Evolutionary conservation across 768 basidiomycete species (phyloP), one percentile per base, ranked within the genome.

Genomic region (Gymnopilus dilepis): DNA sequence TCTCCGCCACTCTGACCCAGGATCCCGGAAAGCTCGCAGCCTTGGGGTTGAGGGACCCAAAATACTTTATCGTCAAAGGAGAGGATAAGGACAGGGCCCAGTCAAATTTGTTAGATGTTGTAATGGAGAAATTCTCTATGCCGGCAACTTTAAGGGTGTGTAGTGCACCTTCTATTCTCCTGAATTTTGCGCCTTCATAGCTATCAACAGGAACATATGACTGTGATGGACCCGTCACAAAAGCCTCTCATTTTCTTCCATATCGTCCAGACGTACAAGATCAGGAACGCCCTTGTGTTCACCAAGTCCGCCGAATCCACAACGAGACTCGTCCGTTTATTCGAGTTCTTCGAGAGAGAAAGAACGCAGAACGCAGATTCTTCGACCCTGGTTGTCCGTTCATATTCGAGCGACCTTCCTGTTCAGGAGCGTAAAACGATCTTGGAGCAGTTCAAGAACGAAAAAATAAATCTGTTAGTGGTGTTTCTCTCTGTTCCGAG

Each of bases 271-370:
- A 71, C 78, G 7, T 80, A 77, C 48, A 69, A 78, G 7, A 81
- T 95, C 21, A 80, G 74, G 8, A 91, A 91, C 60, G 91, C 90
- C 0, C 80, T 99, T 33, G 89, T 97, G 30, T 99, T 99, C 77
- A 97, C 97, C n/a, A 99, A 98, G 76, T 94, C 92, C 0, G 90
- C 96, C 4, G 96, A 99, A 71, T 94, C 94, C 0, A 92, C 95
- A 0, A 78, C 81, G 3, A 86, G 97, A 8, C 86, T 99, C 6
- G 89, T 95, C 26, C 84, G 82, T 40, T 80, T 98, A 11, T 86
- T 98, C 65, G 84, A 90, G 24, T 90, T 90, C 67, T 95, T 97
- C 65, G 88, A 94, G 76, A 78, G 80, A 15, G 79, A 85, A 19
- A 65, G 66, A 63, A 56, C 57, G 13, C 54, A 58, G 40, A 41